Evolutionary conservation across 2,329 filamentous ascomycete species (phyloP), one percentile per base, ranked within the genome.

Genomic region (Penicillium digitatum): DNA sequence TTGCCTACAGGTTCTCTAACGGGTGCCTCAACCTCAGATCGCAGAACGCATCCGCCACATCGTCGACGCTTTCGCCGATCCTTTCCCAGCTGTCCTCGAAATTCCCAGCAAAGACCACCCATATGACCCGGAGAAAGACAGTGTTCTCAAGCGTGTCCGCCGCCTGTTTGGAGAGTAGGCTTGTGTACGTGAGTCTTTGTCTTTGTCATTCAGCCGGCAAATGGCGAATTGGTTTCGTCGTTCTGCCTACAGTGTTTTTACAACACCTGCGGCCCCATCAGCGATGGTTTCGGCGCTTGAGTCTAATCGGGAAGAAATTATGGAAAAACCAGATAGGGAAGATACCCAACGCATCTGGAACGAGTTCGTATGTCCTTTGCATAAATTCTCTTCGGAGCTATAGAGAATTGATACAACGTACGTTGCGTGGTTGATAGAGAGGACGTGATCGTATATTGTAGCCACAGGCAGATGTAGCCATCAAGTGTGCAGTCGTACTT

Each of bases 31-130:
- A 34, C 16, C 46, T 52, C 26, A 97, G 93, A 83, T 99, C 69
- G 94, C 94, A 48, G 94, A 99, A 72, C 86, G 85, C 72, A 99
- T 99, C 82, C 85, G 94, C 73, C 84, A 93, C 72, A 86, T 87
- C 58, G 87, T 99, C 64, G 94, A 99, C 74, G 86, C 85, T 35
- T 96, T 95, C 76, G 93, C 90, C 20, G 90, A 93, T 47, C 92
- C 94, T 5, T 99, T 99, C 76, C 94, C 94, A n/a, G 87, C 91
- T 22, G 83, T 99, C 52, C 85, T 99, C 55, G 94, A 99, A 76
- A 97, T 99, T 58, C 94, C 94, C 24, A 95, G 90, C 78, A 99
- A 99, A 81, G 94, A 99, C 74, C 94, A 99, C 73, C 94, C 94
- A 2, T 99, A 99, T 71, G 93, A 99, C 68, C 94, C 94, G 0